A percentile compares a stretch with the other conserved stretches of the same genome.
These are phyloP conservation scores for Suhomyces sp. DNA, from an alignment of 805 yeast species.

Conservation along the genomic window DNA sequence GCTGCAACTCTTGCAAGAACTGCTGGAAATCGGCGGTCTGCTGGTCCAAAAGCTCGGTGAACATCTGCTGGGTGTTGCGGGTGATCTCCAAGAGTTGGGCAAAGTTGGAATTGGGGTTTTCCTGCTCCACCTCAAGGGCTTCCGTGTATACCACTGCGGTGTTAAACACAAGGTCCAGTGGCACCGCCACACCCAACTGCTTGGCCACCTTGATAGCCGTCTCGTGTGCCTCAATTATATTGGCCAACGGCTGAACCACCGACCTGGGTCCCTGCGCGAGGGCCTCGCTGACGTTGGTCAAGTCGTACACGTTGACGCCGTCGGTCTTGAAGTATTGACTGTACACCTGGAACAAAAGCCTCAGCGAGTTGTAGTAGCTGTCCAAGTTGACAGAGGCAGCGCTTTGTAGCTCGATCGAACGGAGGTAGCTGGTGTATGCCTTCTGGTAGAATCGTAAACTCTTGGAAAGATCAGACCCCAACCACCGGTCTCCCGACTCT, in stretches of 20 bases:
- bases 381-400: conserved; percentile 30
- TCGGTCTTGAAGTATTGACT: conserved; percentile 48
- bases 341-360: conserved; percentile 60
- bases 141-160: conserved; percentile 47
- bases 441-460: conserved; percentile 62
- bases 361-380: conserved; percentile 54
- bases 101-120: conserved; percentile 14
- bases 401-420: conserved; percentile 26
- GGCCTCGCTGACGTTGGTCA: conserved; percentile 34
- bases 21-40: conserved; percentile 27
- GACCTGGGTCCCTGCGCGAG: conserved; percentile 22
- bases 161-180: conserved; percentile 47
- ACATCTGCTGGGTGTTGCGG: conserved; percentile 15
- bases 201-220: conserved; percentile 25
- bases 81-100: conserved; percentile 15
- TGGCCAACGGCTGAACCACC: conserved; percentile 38
- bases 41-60: conserved; percentile 21
- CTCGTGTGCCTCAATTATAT: conserved; percentile 40
- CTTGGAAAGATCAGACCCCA: conserved; percentile 61
- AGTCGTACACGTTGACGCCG: conserved; percentile 33
- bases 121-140: conserved; percentile 37
- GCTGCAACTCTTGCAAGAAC: conserved; percentile 22
- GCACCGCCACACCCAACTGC: conserved; percentile 11
- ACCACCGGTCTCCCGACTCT: conserved; percentile 77
- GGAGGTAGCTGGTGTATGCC: conserved; percentile 46